Base-by-base conservation (phyloP, 163 green algal species). In the Scenedesmus sp. region DNA sequence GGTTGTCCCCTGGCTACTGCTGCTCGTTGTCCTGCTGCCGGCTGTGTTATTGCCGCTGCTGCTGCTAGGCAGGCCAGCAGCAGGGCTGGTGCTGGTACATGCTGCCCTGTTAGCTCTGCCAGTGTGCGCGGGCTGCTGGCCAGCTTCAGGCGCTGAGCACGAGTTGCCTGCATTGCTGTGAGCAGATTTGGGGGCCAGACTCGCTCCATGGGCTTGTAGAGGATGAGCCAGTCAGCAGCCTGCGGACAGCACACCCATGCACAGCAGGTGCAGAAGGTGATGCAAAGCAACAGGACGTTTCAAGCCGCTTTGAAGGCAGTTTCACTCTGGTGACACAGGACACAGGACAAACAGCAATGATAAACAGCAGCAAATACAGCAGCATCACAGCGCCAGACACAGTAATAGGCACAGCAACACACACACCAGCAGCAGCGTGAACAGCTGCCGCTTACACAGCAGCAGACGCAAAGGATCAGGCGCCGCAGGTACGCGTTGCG, bases 211-310 rank as follows among this genome's bases (percentile, higher is more conserved):
- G 82, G 82, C n/a, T 46, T 44, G 53, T 87, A 87, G 12, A 37
- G 40, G 82, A 87, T 87, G 35, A 78, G 46, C 82, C 82, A 87
- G n/a, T 87, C 82, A 10, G 15, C 82, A 20, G 82, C 82, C 76
- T 83, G 76, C 4, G 10, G 16, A 12, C 24, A 83, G 30, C 37
- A 83, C 12, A 4, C 24, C 10, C 0, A 59, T 24, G 43, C 22
- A 35, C 35, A 83, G 72, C 20, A 46, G 35, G 9, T 13, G 7
- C 33, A 35, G 76, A 40, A 83, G 40, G 12, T 37, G 37, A 2
- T 26, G 13, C 12, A 51, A 24, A 6, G 5, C 24, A 3, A 26
- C 15, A 30, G 56, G 56, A 24, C 26, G 56, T 24, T 24, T 30
- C n/a, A 16, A 24, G 56, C 56, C 24, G 56, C 56, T 33, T 73